Percentiles rank a stretch among this genome's conserved stretches.
Evolutionary conservation across 148 eudicot species (phyloP).

Genomic region (Polygonum aviculare): DNA sequence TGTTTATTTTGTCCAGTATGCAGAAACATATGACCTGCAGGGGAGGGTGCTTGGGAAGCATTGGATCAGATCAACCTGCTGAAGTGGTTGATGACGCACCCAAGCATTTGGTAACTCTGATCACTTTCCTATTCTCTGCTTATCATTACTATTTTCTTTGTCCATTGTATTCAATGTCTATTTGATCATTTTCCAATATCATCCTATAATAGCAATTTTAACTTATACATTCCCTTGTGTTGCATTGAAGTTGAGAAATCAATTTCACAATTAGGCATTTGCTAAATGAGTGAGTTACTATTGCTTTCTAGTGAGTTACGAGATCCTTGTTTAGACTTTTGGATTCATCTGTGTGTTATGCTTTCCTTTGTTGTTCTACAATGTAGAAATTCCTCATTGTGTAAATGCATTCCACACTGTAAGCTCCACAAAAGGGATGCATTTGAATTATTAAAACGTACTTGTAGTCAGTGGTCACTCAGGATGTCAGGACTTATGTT

Average conservation of each 20-base stretch:
- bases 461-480: neutral
- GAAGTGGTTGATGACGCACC: slow-evolving; percentile 97
- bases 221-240: neutral
- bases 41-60: slow-evolving; percentile 81
- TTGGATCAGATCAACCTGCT: slow-evolving; percentile 96
- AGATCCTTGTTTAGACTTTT: neutral
- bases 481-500: neutral
- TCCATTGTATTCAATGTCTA: neutral
- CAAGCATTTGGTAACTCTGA: slow-evolving; percentile 49
- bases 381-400: neutral
- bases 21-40: slow-evolving; percentile 80
- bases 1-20: slow-evolving; percentile 32
- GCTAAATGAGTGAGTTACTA: neutral
- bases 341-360: neutral
- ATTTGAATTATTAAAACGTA: neutral
- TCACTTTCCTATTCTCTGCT: neutral
- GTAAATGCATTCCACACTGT: neutral
- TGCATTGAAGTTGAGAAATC: neutral
- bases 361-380: neutral
- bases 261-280: neutral
- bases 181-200: neutral
- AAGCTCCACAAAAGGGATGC: neutral
- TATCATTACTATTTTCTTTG: neutral
- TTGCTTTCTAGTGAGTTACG: neutral
- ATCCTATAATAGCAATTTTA: neutral